These are phyloP conservation scores for Heterobasidion irregulare DNA, from an alignment of 1,284 basidiomycete species.

Conservation along the genomic window DNA sequence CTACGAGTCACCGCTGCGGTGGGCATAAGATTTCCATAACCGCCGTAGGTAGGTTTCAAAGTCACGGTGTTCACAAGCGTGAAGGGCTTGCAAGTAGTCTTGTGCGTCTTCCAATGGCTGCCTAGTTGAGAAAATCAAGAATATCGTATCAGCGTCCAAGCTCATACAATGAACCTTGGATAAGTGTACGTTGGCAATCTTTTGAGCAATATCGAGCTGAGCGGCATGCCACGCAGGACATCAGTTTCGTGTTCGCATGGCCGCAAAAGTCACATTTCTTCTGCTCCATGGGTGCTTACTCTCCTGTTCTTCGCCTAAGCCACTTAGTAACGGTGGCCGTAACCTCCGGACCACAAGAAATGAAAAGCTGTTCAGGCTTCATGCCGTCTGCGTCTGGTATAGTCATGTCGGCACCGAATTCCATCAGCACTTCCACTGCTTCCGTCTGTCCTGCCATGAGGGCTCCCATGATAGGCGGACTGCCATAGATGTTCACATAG, in stretches of 20 bases:
- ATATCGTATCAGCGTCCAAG: background rate
- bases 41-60: constrained; percentile 34
- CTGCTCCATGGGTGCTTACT: constrained; percentile 29
- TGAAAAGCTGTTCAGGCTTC: constrained; percentile 22
- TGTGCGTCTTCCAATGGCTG: constrained; percentile 41
- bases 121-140: constrained; percentile 18
- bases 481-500: constrained; percentile 35
- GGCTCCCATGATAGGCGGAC: constrained; percentile 29
- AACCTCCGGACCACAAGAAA: constrained; percentile 33
- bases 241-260: constrained; percentile 20
- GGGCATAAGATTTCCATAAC: constrained; percentile 16
- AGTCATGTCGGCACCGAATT: constrained; percentile 36
- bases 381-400: constrained; percentile 37
- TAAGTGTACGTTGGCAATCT: constrained; percentile 41
- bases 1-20: constrained; percentile 23
- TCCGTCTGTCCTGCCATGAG: constrained; percentile 26
- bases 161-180: background rate
- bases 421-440: constrained; percentile 38
- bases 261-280: constrained; percentile 33
- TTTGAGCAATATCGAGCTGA: constrained; percentile 19
- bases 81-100: constrained; percentile 37
- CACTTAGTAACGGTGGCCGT: constrained; percentile 39
- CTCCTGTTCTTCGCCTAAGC: constrained; percentile 36
- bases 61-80: constrained; percentile 30
- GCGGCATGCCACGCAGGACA: constrained; percentile 27